These are phyloP conservation scores for Melastoma malabathricum DNA, from an alignment of 345 rosid genomes.

Conservation along the genomic window DNA sequence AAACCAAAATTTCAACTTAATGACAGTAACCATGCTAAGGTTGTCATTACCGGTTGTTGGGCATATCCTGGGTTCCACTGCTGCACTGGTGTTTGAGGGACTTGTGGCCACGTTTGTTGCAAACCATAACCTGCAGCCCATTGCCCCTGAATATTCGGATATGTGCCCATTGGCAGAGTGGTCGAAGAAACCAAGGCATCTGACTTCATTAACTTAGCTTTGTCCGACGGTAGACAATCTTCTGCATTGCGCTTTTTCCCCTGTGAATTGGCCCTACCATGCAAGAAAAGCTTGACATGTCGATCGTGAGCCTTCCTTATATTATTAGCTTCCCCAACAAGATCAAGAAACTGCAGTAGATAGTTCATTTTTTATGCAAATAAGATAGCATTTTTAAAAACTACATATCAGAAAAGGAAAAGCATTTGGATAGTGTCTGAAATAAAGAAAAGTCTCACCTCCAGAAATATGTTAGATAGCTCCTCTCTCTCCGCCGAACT, in stretches of 20 bases:
- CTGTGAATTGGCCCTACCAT: conserved; percentile 50
- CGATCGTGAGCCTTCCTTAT: conserved; percentile 69
- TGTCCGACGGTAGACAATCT: conserved; percentile 68
- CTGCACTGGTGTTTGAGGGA: conserved; percentile 50
- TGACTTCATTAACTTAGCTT: conserved; percentile 62
- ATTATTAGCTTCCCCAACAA: conserved; percentile 55
- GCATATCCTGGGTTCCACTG: conserved; percentile 71
- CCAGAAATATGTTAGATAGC: conserved; percentile 65
- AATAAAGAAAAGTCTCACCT: conserved; percentile 30
- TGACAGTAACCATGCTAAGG: neutral
- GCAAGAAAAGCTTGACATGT: conserved; percentile 66
- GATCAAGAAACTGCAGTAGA: conserved; percentile 58
- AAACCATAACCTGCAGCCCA: conserved; percentile 73
- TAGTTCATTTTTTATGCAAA: neutral
- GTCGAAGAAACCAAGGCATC: conserved; percentile 39
- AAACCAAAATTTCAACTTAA: neutral
- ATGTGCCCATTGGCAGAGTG: conserved; percentile 58
- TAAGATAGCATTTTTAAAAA: neutral
- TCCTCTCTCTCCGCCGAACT: conserved; percentile 72
- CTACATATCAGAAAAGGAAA: neutral
- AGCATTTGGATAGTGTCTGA: neutral
- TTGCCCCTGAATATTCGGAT: conserved; percentile 61
- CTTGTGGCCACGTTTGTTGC: conserved; percentile 82
- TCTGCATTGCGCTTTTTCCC: conserved; percentile 76
- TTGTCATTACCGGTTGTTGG: conserved; percentile 33